Evolutionary conservation across 2,329 filamentous ascomycete genomes (phyloP), one percentile per base, ranked within the genome.

Genomic region (Zymoseptoria pseudotritici): DNA sequence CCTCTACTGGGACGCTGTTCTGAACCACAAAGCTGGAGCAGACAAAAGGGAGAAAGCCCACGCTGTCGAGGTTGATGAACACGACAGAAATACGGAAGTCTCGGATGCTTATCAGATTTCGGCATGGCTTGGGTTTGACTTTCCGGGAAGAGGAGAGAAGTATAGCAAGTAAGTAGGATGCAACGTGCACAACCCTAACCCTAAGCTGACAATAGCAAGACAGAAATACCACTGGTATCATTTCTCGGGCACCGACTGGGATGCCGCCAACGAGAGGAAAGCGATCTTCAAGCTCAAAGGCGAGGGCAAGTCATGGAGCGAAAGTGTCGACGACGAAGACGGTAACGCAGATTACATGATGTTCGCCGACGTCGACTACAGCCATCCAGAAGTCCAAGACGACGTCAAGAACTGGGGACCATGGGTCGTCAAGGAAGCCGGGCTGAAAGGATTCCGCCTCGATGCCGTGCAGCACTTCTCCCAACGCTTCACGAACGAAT

Each of bases 401-500:
- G 87, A 90, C 64, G 81, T 89, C 6, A 78, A 86, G 58, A 78
- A 80, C 55, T 90, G 87, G 87, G 84, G 84, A 2, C 75, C 80
- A 4, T 90, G 87, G 87, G 77, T 90, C 50, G 81, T 80, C 0
- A 75, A 81, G 4, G 77, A 86, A 63, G 67, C 89, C 0, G 80
- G 81, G 0, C 74, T 90, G 11, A 79, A 81, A 61, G 87, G 86
- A 0, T 85, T 89, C 71, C 80, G 87, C 19, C 80, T 90, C 56
- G 87, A 90, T 71, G 87, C 87, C 13, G 83, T 86, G 49, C 87
- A 89, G 73, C 87, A 90, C 73, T 88, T 85, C 71, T 86, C 83
- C 24, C 80, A 82, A 58, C 77, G 79, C 8, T 90, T 90, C 67
- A 80, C 87, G 36, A 80, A 78, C 53, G 79, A 83, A 9, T 87